phyloP scores from a whole-genome alignment of 2,329 filamentous ascomycete species.

The Hypocrella siamensis region DNA sequence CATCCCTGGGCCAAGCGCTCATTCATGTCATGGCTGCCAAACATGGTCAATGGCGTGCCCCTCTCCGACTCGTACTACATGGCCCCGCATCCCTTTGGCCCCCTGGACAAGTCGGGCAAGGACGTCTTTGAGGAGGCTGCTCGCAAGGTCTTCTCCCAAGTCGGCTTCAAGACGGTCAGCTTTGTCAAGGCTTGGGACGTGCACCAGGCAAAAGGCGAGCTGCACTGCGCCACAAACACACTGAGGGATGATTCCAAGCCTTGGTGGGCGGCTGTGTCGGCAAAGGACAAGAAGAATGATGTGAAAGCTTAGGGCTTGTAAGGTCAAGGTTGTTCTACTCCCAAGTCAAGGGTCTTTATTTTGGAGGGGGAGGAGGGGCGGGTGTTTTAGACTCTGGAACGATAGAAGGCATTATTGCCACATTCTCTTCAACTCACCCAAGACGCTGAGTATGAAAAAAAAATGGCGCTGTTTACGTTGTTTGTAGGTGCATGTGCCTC shows the following conservation, averaged over 20 bases:
- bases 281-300: no score
- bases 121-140: conserved; percentile 11
- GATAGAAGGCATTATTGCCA: no score
- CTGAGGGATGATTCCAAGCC: background rate
- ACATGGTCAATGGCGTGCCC: conserved; percentile 9
- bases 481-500: no score
- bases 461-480: no score
- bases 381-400: no score
- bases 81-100: conserved; percentile 11
- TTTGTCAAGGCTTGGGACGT: background rate
- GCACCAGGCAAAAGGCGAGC: background rate
- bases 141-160: conserved; percentile 6
- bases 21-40: conserved; percentile 6
- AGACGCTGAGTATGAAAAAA: no score
- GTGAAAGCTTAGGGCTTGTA: no score
- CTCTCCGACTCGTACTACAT: conserved; percentile 5
- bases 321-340: no score
- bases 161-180: background rate
- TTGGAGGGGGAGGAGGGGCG: no score
- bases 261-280: no score
- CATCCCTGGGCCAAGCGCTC: background rate
- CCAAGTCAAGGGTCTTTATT: no score
- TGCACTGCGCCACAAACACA: background rate
- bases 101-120: conserved; percentile 6
- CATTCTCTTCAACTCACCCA: no score